phyloP scores from a whole-genome alignment of 495 filamentous ascomycete genomes.

The Aspergillus bridgeri region DNA sequence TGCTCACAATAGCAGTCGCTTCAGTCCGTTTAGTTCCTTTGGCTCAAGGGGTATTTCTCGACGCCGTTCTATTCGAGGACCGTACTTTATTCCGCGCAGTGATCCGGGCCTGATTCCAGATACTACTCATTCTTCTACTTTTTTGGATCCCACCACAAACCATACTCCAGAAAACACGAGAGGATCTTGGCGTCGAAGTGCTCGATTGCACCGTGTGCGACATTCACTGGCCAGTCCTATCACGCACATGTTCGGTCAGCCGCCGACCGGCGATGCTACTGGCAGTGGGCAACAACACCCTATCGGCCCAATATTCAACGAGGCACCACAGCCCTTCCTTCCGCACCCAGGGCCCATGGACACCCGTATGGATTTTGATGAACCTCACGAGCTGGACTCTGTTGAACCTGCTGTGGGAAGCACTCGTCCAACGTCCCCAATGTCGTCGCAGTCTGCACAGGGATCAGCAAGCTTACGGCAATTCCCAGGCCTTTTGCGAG shows the following conservation, averaged over 20 bases:
- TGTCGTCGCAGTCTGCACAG: slow-evolving; percentile 26
- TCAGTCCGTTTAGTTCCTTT: slow-evolving; percentile 42
- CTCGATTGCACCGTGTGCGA: slow-evolving; percentile 41
- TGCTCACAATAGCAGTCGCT: slow-evolving; percentile 35
- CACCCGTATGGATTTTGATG: slow-evolving; percentile 39
- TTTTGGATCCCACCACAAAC: slow-evolving; percentile 23
- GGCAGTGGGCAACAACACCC: slow-evolving; percentile 21
- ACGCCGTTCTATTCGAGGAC: slow-evolving; percentile 35
- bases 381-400: slow-evolving; percentile 44
- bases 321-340: slow-evolving; percentile 25
- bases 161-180: slow-evolving; percentile 30
- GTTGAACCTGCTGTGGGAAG: slow-evolving; percentile 32
- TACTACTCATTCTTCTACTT: slow-evolving; percentile 18
- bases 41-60: slow-evolving; percentile 38
- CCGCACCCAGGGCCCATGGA: slow-evolving; percentile 41
- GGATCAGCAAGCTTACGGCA: slow-evolving; percentile 30
- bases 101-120: slow-evolving; percentile 30
- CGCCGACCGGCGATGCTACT: slow-evolving; percentile 16
- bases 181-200: slow-evolving; percentile 42
- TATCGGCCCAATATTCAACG: slow-evolving; percentile 15
- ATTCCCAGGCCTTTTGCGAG: slow-evolving; percentile 42
- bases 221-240: slow-evolving; percentile 45
- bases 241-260: slow-evolving; percentile 45
- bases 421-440: slow-evolving; percentile 22
- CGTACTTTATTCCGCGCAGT: slow-evolving; percentile 39